Percentiles rank a stretch among this genome's conserved stretches.
phyloP scores from a whole-genome alignment of 2,329 filamentous ascomycete genomes.

The Cryphonectria nitschkei region DNA sequence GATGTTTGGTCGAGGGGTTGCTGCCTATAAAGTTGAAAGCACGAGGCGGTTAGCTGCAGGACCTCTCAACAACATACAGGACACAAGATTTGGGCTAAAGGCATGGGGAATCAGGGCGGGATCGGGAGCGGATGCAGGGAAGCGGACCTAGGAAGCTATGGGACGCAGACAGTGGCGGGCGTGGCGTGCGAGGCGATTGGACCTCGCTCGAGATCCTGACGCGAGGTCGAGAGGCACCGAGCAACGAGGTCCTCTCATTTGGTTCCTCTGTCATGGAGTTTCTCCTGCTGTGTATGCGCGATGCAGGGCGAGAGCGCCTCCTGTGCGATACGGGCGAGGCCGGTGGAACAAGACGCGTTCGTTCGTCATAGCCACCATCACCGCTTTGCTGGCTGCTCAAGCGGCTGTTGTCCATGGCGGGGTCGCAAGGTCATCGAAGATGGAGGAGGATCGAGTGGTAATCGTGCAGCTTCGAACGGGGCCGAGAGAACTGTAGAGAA shows the following conservation, averaged over 20 bases:
- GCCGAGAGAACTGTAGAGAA: background rate
- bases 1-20: conserved; percentile 48
- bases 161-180: conserved; percentile 16
- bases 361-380: conserved; percentile 22
- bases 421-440: background rate
- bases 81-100: conserved; percentile 13
- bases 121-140: background rate
- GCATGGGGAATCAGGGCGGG: background rate
- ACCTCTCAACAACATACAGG: background rate
- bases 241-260: conserved; percentile 24
- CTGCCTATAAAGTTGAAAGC: conserved; percentile 39
- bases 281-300: conserved; percentile 27
- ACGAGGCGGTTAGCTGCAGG: background rate
- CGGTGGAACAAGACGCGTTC: conserved; percentile 11
- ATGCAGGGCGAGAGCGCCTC: conserved; percentile 27
- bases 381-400: conserved; percentile 12
- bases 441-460: background rate
- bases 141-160: conserved; percentile 25
- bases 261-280: conserved; percentile 27
- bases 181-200: conserved; percentile 17
- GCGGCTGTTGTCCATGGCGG: conserved; percentile 8
- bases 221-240: conserved; percentile 19
- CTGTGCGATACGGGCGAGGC: conserved; percentile 26
- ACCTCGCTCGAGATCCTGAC: conserved; percentile 25
- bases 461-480: background rate